Evolutionary conservation across 1,284 basidiomycete species (phyloP).

Genomic region (Bjerkandera adusta): DNA sequence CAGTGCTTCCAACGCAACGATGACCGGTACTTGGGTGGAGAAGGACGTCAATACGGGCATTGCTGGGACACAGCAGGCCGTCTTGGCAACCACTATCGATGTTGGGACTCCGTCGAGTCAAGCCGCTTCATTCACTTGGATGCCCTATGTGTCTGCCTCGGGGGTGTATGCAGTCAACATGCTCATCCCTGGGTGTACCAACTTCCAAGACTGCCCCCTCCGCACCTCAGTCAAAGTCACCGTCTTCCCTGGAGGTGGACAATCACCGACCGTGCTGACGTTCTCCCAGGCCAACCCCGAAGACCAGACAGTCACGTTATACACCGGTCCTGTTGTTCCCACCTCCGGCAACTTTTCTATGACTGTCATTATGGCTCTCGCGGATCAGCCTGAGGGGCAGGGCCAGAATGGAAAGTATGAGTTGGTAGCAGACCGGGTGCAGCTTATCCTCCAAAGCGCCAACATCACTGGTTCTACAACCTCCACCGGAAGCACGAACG

Average conservation of each 20-base stretch:
- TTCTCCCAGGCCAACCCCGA: slow-evolving; percentile 74
- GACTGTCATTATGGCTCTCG: slow-evolving; percentile 72
- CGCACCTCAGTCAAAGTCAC: slow-evolving; percentile 85
- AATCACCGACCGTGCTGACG: slow-evolving; percentile 61
- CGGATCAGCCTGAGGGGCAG: slow-evolving; percentile 53
- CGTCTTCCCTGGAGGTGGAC: slow-evolving; percentile 74
- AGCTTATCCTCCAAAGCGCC: slow-evolving; percentile 69
- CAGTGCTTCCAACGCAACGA: slow-evolving; percentile 58
- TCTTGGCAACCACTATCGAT: slow-evolving; percentile 68
- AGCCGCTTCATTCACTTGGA: slow-evolving; percentile 83
- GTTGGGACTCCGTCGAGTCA: slow-evolving; percentile 60
- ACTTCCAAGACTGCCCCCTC: slow-evolving; percentile 76
- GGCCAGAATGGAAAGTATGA: slow-evolving; percentile 70
- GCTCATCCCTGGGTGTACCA: slow-evolving; percentile 83
- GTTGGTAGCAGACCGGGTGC: slow-evolving; percentile 79
- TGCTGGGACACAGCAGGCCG: slow-evolving; percentile 75
- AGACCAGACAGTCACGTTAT: slow-evolving; percentile 67
- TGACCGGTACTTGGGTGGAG: slow-evolving; percentile 69
- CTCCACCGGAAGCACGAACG: slow-evolving; percentile 29
- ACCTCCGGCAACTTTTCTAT: slow-evolving; percentile 70
- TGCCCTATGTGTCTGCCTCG: slow-evolving; percentile 85
- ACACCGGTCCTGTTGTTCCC: slow-evolving; percentile 80
- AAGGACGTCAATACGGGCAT: slow-evolving; percentile 68
- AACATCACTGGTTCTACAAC: slow-evolving; percentile 35
- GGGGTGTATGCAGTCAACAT: slow-evolving; percentile 87